These are phyloP conservation scores for Termitomyces sp. DNA, from an alignment of 768 basidiomycete species.

Conservation along the genomic window DNA sequence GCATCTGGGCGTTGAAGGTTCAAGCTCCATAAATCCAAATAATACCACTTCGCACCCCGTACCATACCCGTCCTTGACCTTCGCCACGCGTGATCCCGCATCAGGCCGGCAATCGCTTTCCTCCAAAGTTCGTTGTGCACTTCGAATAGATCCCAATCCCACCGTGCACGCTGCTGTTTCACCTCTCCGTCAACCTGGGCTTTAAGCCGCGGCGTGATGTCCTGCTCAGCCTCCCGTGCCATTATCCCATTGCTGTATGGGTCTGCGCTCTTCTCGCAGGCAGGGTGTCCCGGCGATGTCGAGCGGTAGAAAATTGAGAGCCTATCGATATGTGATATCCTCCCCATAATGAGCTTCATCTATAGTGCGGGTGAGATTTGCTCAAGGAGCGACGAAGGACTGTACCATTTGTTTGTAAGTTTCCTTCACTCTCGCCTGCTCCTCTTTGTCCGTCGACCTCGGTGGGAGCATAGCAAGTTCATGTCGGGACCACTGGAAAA, in stretches of 20 bases:
- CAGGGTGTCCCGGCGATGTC: slow-evolving; percentile 27
- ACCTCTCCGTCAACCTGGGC: slow-evolving; percentile 18
- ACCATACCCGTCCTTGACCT: slow-evolving; percentile 10
- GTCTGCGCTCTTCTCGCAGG: slow-evolving; percentile 17
- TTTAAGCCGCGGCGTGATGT: slow-evolving; percentile 21
- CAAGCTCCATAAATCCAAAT: slow-evolving; percentile 27
- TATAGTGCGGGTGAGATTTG: not conserved
- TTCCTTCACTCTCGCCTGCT: slow-evolving; percentile 27
- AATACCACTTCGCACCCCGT: slow-evolving; percentile 25
- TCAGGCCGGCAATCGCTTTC: slow-evolving; percentile 16
- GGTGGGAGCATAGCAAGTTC: slow-evolving; percentile 28
- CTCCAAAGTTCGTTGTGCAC: slow-evolving; percentile 24
- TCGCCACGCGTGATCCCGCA: slow-evolving; percentile 17
- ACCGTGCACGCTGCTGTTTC: slow-evolving; percentile 22
- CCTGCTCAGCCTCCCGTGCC: slow-evolving; percentile 20
- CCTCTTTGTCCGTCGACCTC: slow-evolving; percentile 21
- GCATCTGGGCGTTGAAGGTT: slow-evolving; percentile 27
- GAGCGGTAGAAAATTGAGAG: slow-evolving; percentile 26
- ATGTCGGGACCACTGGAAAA: slow-evolving; percentile 27
- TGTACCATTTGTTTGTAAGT: slow-evolving; percentile 28
- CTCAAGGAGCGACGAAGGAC: not conserved
- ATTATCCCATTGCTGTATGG: slow-evolving; percentile 20
- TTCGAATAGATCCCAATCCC: slow-evolving; percentile 30
- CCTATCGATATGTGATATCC: slow-evolving; percentile 20
- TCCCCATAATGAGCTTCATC: slow-evolving; percentile 23